Base-by-base conservation (phyloP, 2,329 filamentous ascomycete genomes). In the Aspergillus sp. region DNA sequence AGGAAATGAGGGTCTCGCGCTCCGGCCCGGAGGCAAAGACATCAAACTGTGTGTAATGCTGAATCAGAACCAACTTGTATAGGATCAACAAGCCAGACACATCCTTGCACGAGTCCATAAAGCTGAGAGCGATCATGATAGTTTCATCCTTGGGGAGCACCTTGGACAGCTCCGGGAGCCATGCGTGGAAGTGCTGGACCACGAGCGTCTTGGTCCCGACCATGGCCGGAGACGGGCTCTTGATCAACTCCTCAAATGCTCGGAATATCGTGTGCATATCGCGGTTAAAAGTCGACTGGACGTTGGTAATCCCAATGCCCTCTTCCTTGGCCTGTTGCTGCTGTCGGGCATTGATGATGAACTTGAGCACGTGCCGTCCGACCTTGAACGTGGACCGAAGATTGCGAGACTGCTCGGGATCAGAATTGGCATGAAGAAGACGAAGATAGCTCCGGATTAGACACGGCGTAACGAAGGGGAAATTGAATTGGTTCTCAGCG, bases 151-250 rank as follows among this genome's bases (percentile, higher is more conserved):
- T 82, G 3, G 78, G 80, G 61, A 97, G 76, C 34, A 93, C 75
- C 1, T 83, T 81, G 0, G 81, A 76, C 7, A 98, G 79, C 62
- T 97, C 91, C 0, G 93, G 91, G n/a, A 98, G 73, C 93, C 93
- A 98, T 0, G 87, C 86, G 62, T 97, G 91, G 64, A 97, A 94
- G 64, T 97, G 88, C 66, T 98, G 93, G 8, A 97, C 89, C 2
- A 94, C 83, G 43, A 98, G 73, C 0, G 93, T 97, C 69, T 98
- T 94, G 52, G 87, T 97, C 32, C 93, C 93, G 9, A 97, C 86
- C 27, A 97, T 73, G 12, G 90, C 83, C 0, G 93, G 86, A 2
- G 88, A 86, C 1, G 82, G 76, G 64, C 88, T 95, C 50, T 83
- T 82, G 88, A 98, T 96, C 69, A 98, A 80, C 10, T 79, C 76